These are phyloP conservation scores for Kwoniella botswanensis DNA, from an alignment of 768 basidiomycete species.

Conservation along the genomic window DNA sequence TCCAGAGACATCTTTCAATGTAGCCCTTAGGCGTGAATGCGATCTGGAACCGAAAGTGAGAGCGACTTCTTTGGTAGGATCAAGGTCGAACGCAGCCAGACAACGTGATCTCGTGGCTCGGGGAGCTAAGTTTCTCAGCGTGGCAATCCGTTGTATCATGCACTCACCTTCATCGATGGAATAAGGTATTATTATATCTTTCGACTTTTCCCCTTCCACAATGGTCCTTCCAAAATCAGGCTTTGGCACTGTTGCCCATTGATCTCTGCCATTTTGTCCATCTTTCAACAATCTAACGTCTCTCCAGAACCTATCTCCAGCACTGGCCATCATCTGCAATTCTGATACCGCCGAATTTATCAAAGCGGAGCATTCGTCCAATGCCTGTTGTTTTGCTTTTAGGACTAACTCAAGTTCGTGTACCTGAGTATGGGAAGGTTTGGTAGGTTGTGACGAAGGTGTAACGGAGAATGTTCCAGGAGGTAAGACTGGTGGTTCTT, in stretches of 20 bases:
- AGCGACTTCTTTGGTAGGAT: conserved; percentile 39
- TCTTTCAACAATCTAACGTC: conserved; percentile 34
- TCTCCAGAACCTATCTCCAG: conserved; percentile 48
- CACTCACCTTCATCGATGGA: conserved; percentile 51
- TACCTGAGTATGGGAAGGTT: conserved; percentile 18
- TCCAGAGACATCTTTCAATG: conserved; percentile 24
- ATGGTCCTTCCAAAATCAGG: conserved; percentile 47
- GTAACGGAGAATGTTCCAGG: conserved; percentile 43
- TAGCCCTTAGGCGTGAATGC: conserved; percentile 30
- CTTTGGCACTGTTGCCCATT: conserved; percentile 50
- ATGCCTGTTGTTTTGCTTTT: conserved; percentile 45
- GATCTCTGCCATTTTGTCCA: conserved; percentile 35
- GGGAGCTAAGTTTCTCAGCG: conserved; percentile 15
- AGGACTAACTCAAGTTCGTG: conserved; percentile 41
- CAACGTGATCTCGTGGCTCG: conserved; percentile 30
- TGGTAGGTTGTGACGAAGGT: conserved; percentile 17
- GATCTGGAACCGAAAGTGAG: conserved; percentile 44
- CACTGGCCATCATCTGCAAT: conserved; percentile 39
- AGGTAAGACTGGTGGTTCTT: conserved; percentile 44
- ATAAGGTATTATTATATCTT: conserved; percentile 53
- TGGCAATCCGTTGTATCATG: not conserved
- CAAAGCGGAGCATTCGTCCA: conserved; percentile 47
- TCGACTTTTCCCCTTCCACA: conserved; percentile 39
- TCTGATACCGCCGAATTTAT: conserved; percentile 50
- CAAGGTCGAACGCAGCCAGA: conserved; percentile 51